Conservation (phyloP, 1,139 yeast genomes). For the Pichia terricola region DNA sequence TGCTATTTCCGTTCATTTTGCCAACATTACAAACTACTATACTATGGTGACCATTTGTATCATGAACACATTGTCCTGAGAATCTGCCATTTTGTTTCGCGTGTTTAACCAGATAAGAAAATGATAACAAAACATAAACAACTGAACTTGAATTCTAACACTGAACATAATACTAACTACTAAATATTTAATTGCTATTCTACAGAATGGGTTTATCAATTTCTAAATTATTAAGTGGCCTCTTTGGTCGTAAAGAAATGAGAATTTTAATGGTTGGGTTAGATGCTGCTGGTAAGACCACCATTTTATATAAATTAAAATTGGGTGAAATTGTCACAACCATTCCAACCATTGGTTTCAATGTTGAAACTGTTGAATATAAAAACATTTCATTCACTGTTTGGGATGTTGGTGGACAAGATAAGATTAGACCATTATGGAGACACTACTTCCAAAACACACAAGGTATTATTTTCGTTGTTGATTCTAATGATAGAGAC, state of each 20-base stretch:
- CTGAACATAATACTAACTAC: no score
- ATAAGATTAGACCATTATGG: conserved; percentile 91
- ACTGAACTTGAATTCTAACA: no score
- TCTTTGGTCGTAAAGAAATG: conserved; percentile 75
- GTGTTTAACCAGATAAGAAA: no score
- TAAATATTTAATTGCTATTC: no score
- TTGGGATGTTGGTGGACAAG: conserved; percentile 98
- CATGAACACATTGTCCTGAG: no score
- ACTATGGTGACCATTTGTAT: no score
- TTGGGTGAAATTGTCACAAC: conserved; percentile 91
- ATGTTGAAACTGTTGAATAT: conserved; percentile 90
- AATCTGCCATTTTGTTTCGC: no score
- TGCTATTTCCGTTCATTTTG: no score
- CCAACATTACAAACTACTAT: no score
- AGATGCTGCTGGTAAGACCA: conserved; percentile 89
- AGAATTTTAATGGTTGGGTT: conserved; percentile 92
- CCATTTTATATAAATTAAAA: conserved; percentile 81
- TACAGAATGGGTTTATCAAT: conserved; percentile 70
- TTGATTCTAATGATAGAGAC: conserved; percentile 88
- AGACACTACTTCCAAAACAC: conserved; percentile 93
- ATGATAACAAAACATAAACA: no score
- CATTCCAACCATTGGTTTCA: conserved; percentile 89
- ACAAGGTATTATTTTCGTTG: conserved; percentile 88
- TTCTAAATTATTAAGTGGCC: conserved; percentile 82
- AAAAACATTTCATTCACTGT: conserved; percentile 90